Conservation (phyloP, 2,329 filamentous ascomycete species). For the Plenodomus lindquistii region DNA sequence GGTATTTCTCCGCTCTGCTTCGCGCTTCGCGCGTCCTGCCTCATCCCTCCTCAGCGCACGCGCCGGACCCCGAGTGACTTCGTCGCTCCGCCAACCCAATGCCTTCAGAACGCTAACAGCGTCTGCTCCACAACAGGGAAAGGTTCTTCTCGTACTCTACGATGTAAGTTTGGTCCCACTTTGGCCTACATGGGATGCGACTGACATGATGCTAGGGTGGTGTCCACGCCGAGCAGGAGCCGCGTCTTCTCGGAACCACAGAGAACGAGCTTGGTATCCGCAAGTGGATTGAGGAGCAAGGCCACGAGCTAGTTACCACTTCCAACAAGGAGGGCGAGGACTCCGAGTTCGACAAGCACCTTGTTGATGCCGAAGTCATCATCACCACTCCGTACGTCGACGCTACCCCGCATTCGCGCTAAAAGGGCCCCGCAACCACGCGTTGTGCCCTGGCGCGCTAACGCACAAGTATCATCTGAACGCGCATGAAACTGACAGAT, state of each 20-base stretch:
- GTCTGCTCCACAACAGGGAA: conserved; percentile 77
- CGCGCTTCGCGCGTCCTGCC: conserved; percentile 61
- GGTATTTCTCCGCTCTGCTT: conserved; percentile 66
- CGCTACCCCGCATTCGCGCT: conserved; percentile 34
- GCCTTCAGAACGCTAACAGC: conserved; percentile 66
- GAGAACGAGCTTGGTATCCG: conserved; percentile 98
- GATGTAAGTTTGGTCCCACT: conserved; percentile 64
- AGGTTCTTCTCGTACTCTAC: conserved; percentile 92
- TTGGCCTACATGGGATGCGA: conserved; percentile 9
- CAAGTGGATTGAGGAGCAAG: conserved; percentile 96
- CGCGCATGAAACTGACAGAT: conserved; percentile 16
- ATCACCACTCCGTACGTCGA: conserved; percentile 87
- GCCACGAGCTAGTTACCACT: conserved; percentile 94
- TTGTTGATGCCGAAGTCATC: conserved; percentile 96
- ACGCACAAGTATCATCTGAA: conserved; percentile 10
- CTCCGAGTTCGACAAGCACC: conserved; percentile 92
- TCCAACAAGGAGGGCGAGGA: conserved; percentile 95
- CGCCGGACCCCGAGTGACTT: conserved; percentile 46
- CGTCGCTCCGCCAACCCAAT: conserved; percentile 52
- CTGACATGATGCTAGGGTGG: conserved; percentile 60
- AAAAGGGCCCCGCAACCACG: conserved; percentile 33
- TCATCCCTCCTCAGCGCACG: conserved; percentile 56
- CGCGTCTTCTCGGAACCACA: conserved; percentile 87
- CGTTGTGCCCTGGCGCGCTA: conserved; percentile 15
- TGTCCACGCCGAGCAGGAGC: conserved; percentile 86